phyloP scores from a whole-genome alignment of 2,329 filamentous ascomycete genomes.

The Colletotrichum spinosum region DNA sequence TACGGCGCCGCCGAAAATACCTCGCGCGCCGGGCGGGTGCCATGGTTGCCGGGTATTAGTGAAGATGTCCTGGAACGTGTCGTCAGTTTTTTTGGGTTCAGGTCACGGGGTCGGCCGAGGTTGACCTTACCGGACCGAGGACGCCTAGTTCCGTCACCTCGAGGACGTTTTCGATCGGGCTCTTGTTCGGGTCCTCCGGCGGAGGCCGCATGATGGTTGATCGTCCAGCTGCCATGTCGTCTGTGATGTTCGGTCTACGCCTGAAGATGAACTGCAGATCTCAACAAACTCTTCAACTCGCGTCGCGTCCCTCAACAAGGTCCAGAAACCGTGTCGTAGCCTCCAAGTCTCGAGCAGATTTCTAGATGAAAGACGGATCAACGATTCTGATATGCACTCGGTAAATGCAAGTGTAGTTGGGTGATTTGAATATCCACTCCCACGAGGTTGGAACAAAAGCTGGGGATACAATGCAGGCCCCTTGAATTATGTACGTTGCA shows the following conservation, averaged over 20 bases:
- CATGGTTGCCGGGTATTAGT: conserved; percentile 93
- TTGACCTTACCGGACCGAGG: conserved; percentile 74
- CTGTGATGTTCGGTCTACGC: neutral
- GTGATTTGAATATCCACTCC: too few relatives aligned
- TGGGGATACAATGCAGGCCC: neutral
- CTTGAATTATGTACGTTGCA: conserved; percentile 24
- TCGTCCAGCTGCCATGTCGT: conserved; percentile 40
- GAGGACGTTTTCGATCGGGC: conserved; percentile 88
- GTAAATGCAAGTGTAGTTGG: too few relatives aligned
- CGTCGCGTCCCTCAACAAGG: neutral
- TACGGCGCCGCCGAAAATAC: conserved; percentile 92
- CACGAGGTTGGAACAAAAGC: too few relatives aligned
- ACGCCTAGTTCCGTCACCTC: conserved; percentile 84
- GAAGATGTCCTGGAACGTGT: conserved; percentile 78
- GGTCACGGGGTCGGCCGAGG: neutral
- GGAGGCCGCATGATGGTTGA: conserved; percentile 80
- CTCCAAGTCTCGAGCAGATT: too few relatives aligned
- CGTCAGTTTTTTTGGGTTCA: neutral
- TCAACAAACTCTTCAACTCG: too few relatives aligned
- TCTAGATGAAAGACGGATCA: too few relatives aligned
- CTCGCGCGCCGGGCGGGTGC: conserved; percentile 91
- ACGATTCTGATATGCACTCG: too few relatives aligned
- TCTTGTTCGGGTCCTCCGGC: conserved; percentile 76
- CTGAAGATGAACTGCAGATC: too few relatives aligned
- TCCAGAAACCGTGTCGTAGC: too few relatives aligned